Evolutionary conservation across 2,329 filamentous ascomycete genomes (phyloP).

Genomic region (Grosmannia huntii): DNA sequence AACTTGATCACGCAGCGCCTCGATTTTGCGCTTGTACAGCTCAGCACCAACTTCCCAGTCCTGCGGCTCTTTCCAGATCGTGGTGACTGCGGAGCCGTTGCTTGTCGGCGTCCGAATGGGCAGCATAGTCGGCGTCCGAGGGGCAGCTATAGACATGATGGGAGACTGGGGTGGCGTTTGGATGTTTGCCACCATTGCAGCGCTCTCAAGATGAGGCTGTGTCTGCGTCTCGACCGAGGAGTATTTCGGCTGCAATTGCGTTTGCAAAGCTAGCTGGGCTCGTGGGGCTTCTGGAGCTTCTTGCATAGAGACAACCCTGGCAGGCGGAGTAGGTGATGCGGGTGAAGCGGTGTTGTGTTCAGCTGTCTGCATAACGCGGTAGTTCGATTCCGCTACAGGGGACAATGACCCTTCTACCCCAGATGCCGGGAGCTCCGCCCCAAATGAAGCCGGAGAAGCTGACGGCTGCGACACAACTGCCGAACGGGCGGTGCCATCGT

Average conservation of each 20-base stretch:
- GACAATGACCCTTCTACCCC: neutral
- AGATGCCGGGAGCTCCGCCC: neutral
- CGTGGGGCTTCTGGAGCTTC: slow-evolving; percentile 21
- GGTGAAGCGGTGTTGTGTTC: slow-evolving; percentile 18
- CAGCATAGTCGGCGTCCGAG: slow-evolving; percentile 5
- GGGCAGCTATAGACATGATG: neutral
- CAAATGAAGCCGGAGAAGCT: slow-evolving; percentile 11
- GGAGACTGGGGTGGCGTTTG: slow-evolving; percentile 1
- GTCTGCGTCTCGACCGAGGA: slow-evolving; percentile 19
- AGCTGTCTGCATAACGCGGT: slow-evolving; percentile 30
- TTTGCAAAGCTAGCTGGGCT: slow-evolving; percentile 23
- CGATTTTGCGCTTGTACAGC: slow-evolving; percentile 76
- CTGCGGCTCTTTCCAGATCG: slow-evolving; percentile 27
- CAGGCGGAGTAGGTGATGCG: slow-evolving; percentile 17
- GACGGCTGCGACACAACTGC: neutral
- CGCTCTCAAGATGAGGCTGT: neutral
- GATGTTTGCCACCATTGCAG: neutral
- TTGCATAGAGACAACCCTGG: slow-evolving; percentile 9
- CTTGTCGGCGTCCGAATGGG: slow-evolving; percentile 6
- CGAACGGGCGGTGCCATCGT: slow-evolving; percentile 19
- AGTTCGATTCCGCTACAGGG: slow-evolving; percentile 21
- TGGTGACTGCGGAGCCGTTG: neutral
- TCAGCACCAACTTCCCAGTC: slow-evolving; percentile 61
- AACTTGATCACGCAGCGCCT: slow-evolving; percentile 71
- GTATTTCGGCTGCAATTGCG: slow-evolving; percentile 21